These are phyloP conservation scores for Fusarium nodosum DNA, from an alignment of 2,329 filamentous ascomycete genomes.

Conservation along the genomic window DNA sequence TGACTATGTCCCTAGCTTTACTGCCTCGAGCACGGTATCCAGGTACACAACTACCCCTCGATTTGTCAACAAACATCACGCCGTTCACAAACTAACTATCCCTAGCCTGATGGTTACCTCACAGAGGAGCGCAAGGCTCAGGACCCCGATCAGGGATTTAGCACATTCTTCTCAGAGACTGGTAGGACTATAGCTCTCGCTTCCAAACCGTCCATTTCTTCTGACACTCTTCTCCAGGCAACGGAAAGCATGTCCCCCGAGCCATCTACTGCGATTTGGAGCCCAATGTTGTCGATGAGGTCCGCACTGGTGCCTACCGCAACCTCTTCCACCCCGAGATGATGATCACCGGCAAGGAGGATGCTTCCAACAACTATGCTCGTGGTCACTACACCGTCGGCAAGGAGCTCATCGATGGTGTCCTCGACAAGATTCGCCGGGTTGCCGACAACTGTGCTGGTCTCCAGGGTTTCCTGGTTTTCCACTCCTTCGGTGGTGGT, in stretches of 20 bases:
- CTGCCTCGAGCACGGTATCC: constrained; percentile 99
- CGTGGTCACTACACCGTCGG: constrained; percentile 99
- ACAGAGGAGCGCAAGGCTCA: constrained; percentile 96
- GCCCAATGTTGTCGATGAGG: constrained; percentile 99
- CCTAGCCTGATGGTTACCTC: constrained; percentile 95
- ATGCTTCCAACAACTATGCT: constrained; percentile 99
- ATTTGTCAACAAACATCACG: constrained; percentile 43
- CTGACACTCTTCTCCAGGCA: constrained; percentile 68
- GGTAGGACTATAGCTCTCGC: constrained; percentile 69
- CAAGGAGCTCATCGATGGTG: constrained; percentile 98
- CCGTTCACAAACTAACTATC: constrained; percentile 28
- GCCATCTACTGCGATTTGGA: constrained; percentile 99
- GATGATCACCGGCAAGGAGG: constrained; percentile 99
- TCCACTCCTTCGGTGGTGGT: constrained; percentile 99
- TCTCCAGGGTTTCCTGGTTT: constrained; percentile 98
- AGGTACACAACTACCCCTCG: constrained; percentile 72
- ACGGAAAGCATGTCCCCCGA: constrained; percentile 98
- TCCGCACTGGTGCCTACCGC: constrained; percentile 96
- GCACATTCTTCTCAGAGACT: constrained; percentile 99
- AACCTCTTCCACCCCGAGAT: constrained; percentile 98
- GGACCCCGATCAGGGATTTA: constrained; percentile 97
- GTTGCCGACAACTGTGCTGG: constrained; percentile 98
- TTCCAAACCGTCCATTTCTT: constrained; percentile 29
- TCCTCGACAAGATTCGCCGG: constrained; percentile 96
- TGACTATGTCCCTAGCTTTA: constrained; percentile 77